phyloP scores from a whole-genome alignment of 108 stramenopile species.

The Thalassiosira profunda region DNA sequence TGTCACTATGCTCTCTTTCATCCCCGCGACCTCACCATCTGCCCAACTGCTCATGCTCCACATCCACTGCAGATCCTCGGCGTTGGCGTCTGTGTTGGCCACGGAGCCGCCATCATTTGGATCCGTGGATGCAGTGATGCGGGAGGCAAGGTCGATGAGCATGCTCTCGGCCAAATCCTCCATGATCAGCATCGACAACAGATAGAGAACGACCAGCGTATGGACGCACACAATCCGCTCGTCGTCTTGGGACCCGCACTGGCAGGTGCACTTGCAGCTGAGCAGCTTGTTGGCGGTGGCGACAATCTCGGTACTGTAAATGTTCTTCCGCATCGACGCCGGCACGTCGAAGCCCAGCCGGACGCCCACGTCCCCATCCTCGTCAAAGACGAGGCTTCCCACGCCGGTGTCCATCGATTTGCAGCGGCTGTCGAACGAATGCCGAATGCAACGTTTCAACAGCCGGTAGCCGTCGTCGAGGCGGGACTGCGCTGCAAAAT shows the following conservation, averaged over 20 bases:
- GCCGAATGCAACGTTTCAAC: background rate
- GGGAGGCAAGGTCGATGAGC: background rate
- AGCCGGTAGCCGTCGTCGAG: slow-evolving; percentile 1
- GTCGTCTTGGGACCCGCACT: too few relatives aligned
- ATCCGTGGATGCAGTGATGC: background rate
- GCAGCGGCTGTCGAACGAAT: slow-evolving; percentile 5
- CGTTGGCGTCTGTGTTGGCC: background rate
- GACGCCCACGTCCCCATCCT: background rate
- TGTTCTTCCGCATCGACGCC: slow-evolving; percentile 14
- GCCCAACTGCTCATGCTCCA: background rate
- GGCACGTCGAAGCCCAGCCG: background rate
- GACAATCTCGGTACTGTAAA: background rate
- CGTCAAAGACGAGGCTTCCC: background rate
- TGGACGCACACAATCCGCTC: too few relatives aligned
- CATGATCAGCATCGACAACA: background rate
- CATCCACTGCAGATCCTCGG: background rate
- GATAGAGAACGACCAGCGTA: background rate
- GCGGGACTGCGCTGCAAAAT: slow-evolving; percentile 6
- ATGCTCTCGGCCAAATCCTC: slow-evolving; percentile 18
- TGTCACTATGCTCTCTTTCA: too few relatives aligned
- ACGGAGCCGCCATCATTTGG: too few relatives aligned
- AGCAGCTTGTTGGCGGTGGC: background rate
- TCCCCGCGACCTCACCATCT: background rate
- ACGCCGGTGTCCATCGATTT: background rate
- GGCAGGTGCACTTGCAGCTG: background rate